These are phyloP conservation scores for Xylaria sp. DNA, from an alignment of 2,329 filamentous ascomycete species.

Conservation along the genomic window DNA sequence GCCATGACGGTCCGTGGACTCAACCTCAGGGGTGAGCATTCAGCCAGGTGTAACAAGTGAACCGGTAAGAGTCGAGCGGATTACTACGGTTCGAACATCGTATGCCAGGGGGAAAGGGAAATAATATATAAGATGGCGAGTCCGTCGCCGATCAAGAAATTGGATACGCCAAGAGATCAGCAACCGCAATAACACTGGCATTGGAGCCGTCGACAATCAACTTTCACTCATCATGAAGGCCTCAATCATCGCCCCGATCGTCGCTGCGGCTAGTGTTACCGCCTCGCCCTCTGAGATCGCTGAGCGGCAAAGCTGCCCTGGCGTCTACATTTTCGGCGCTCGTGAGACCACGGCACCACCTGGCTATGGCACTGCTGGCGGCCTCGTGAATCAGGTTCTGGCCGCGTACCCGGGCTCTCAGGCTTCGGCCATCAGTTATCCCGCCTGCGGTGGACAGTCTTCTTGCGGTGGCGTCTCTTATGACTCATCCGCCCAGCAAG, in stretches of 20 bases:
- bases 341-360: constrained; percentile 37
- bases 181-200: neutral
- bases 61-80: neutral
- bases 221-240: constrained; percentile 29
- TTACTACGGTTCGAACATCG: neutral
- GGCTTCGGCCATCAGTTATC: constrained; percentile 60
- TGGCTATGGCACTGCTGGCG: constrained; percentile 35
- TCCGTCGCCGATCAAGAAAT: constrained; percentile 10
- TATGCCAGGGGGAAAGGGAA: neutral
- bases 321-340: constrained; percentile 38
- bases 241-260: constrained; percentile 20
- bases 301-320: constrained; percentile 34
- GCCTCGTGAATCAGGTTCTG: constrained; percentile 43
- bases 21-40: constrained; percentile 1
- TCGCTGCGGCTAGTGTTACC: constrained; percentile 29
- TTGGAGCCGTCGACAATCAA: neutral
- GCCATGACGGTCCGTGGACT: constrained; percentile 15
- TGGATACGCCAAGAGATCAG: constrained; percentile 1
- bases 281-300: constrained; percentile 29
- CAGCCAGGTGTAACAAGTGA: neutral
- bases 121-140: constrained; percentile 29
- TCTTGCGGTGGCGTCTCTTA: constrained; percentile 66
- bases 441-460: constrained; percentile 68
- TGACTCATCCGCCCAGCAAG: constrained; percentile 63
- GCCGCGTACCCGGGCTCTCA: constrained; percentile 51